phyloP scores from a whole-genome alignment of 1,284 basidiomycete genomes.

The Schizophyllum amplum region DNA sequence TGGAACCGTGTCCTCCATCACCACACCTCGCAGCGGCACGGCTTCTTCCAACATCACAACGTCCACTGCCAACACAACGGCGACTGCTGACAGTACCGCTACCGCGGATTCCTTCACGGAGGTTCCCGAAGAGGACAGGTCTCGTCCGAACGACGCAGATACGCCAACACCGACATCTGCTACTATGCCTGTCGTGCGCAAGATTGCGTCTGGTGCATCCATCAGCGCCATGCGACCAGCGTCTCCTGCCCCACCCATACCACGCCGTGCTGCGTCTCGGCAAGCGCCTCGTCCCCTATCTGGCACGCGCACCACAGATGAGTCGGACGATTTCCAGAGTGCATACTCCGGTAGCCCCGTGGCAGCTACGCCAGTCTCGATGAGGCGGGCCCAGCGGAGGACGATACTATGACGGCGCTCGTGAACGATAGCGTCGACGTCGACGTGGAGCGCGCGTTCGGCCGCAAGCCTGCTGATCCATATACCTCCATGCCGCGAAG shows the following conservation, averaged over 20 bases:
- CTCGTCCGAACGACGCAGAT: neutral
- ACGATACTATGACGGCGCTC: slow-evolving; percentile 8
- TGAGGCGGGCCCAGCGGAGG: slow-evolving; percentile 15
- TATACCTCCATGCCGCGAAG: too few relatives aligned
- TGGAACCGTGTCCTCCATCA: neutral
- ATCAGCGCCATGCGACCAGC: neutral
- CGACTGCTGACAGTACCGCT: neutral
- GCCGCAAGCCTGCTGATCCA: too few relatives aligned
- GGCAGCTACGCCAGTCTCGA: slow-evolving; percentile 35
- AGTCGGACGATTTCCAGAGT: slow-evolving; percentile 80
- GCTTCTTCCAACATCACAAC: slow-evolving; percentile 37
- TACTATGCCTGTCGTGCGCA: slow-evolving; percentile 23
- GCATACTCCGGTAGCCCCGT: slow-evolving; percentile 70
- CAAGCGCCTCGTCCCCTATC: neutral
- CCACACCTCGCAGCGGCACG: slow-evolving; percentile 37
- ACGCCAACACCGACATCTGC: slow-evolving; percentile 26
- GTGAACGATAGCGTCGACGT: too few relatives aligned
- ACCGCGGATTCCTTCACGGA: slow-evolving; percentile 2
- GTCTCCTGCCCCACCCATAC: neutral
- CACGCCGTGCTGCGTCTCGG: neutral
- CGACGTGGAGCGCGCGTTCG: too few relatives aligned
- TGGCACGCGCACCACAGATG: slow-evolving; percentile 45
- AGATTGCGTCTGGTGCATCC: neutral
- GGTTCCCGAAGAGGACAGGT: slow-evolving; percentile 21
- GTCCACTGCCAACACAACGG: slow-evolving; percentile 16